phyloP scores from a whole-genome alignment of 495 filamentous ascomycete species.

The Talaromyces adpressus region DNA sequence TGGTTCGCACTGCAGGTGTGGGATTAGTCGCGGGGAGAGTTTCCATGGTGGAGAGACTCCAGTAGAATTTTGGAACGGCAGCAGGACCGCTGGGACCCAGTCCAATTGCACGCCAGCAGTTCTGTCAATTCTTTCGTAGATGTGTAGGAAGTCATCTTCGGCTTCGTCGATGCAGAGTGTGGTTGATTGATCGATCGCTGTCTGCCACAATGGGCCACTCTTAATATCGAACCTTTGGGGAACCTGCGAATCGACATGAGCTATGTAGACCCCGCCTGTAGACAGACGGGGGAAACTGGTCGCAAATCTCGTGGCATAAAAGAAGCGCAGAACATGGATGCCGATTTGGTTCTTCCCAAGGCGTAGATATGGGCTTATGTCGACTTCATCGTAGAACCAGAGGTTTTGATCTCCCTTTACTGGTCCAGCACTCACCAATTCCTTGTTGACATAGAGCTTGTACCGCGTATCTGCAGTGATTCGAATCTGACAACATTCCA shows the following conservation, averaged over 20 bases:
- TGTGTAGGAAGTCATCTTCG: background rate
- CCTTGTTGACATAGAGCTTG: conserved; percentile 19
- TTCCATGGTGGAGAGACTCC: background rate
- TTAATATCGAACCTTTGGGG: background rate
- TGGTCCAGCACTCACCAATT: conserved; percentile 19
- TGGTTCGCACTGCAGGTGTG: background rate
- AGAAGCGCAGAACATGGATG: conserved; percentile 18
- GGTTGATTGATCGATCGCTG: background rate
- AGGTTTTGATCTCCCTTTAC: conserved; percentile 16
- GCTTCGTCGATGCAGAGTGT: background rate
- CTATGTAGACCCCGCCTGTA: background rate
- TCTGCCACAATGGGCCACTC: background rate
- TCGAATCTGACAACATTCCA: background rate
- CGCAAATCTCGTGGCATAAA: background rate
- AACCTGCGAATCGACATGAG: background rate
- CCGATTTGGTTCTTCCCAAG: conserved; percentile 17
- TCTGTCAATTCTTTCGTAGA: background rate
- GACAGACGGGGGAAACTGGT: background rate
- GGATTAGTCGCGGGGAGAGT: background rate
- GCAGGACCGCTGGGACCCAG: background rate
- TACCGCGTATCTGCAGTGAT: conserved; percentile 25
- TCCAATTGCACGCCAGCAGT: background rate
- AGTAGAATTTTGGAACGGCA: background rate
- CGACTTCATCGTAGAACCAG: conserved; percentile 22
- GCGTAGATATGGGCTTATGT: conserved; percentile 16